Base-by-base conservation (phyloP, 495 filamentous ascomycete species). In the Amorphotheca resinae region DNA sequence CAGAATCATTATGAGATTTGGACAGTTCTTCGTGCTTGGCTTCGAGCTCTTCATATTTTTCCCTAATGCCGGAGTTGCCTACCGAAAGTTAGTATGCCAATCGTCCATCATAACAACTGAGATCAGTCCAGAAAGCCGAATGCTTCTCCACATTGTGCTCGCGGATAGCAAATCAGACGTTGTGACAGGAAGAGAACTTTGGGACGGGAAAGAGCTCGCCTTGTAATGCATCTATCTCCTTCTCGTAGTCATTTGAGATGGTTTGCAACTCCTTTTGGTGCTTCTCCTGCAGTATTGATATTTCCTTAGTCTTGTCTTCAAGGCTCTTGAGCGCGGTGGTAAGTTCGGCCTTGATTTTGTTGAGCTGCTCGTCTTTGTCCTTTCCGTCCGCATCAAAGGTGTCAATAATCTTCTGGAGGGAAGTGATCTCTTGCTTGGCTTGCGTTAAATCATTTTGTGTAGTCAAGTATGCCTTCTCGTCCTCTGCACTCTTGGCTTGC, bases 191-290 rank as follows among this genome's bases (percentile, higher is more conserved):
- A n/a, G n/a, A n/a, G n/a, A n/a, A n/a, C n/a, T n/a, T n/a, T n/a
- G n/a, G n/a, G n/a, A n/a, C n/a, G n/a, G n/a, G n/a, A n/a, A n/a
- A n/a, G n/a, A n/a, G n/a, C n/a, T n/a, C n/a, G n/a, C 25, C 70
- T 18, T 64, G 62, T n/a, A 73, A 64, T 33, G 67, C 65, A 47
- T 74, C 72, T 30, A 76, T 73, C 47, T 76, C 72, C 17, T 63
- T 58, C 41, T 72, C 64, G 50, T 73, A 72, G 30, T 76, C 72
- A 39, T 70, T 58, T 21, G 68, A 68, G 45, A 76, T 45, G 33
- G 64, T 62, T 50, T 65, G 52, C 15, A 76, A 59, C 41, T 72
- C 64, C 45, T 66, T 57, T 37, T 64, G 55, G 48, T 74, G 70
- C 41, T 66, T 69, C 12, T 66, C 62, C 23, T 57, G 33, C 26